phyloP scores from a whole-genome alignment of 805 yeast species.

The Kockiozyma suomiensis region DNA sequence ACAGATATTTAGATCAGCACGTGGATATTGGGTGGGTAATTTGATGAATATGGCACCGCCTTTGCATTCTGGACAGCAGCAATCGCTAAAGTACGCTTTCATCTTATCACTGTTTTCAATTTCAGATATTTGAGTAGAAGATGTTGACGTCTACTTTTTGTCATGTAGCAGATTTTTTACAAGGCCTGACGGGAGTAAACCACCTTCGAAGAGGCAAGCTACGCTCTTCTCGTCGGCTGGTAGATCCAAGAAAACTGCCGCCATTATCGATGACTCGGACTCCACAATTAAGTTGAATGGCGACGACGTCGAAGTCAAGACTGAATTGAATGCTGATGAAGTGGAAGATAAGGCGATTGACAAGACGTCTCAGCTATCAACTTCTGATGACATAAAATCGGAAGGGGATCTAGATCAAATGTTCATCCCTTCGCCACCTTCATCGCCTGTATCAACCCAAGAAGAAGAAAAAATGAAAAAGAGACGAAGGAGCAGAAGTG shows the following conservation, averaged over 20 bases:
- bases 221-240: constrained; percentile 12
- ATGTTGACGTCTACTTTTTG: not conserved
- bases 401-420: not conserved
- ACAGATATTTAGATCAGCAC: not conserved
- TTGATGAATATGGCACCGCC: not conserved
- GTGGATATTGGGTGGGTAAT: not conserved
- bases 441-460: not conserved
- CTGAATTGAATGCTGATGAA: too few species aligned
- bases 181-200: constrained; percentile 22
- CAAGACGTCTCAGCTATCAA: not conserved
- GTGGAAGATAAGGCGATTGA: not conserved
- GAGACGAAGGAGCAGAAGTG: constrained; percentile 1
- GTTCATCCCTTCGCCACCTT: not conserved
- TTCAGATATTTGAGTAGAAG: too few species aligned
- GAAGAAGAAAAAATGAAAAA: not conserved
- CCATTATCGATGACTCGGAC: not conserved
- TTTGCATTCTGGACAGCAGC: constrained; percentile 2
- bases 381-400: not conserved
- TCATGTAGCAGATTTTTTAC: constrained; percentile 15
- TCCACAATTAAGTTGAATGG: too few species aligned
- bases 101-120: too few species aligned
- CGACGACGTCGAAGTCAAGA: too few species aligned
- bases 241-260: not conserved
- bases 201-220: constrained; percentile 18
- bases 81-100: constrained; percentile 1